Evolutionary conservation across 2,329 filamentous ascomycete genomes (phyloP), one percentile per base, ranked within the genome.

Genomic region (Fusarium secorum): DNA sequence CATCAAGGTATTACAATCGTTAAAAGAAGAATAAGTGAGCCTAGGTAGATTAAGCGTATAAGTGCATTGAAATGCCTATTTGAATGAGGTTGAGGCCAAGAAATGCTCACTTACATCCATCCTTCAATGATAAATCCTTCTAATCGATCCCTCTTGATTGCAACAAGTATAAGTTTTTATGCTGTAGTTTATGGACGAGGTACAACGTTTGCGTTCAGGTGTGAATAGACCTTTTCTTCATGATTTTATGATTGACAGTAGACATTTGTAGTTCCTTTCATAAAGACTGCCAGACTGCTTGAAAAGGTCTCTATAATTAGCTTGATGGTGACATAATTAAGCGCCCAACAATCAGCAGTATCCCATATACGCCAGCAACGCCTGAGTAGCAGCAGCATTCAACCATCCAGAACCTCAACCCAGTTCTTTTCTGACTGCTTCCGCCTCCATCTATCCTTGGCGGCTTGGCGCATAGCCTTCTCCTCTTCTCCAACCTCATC

Each of bases 401-500:
- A 78, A 6, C 51, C 65, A 10, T 79, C 74, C 22, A 81, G 59
- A 5, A 79, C 75, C 65, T 83, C 82, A 14, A 83, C 81, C 79
- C 80, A 83, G 60, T 87, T 88, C 36, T 80, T 82, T 80, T 88
- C 86, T 32, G 84, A 80, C 71, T 81, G 79, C 72, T 84, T 84
- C 60, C 87, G 79, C 74, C 83, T 81, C 75, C 82, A 85, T 54
- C 87, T 76, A 71, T 86, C 84, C 44, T 82, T 81, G 4, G 87
- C 86, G 26, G 85, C 85, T 45, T 84, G 80, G 22, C 85, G 81
- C 64, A 89, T 83, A 33, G 85, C 80, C 42, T 79, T 82, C 79
- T 89, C 88, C 49, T 84, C 82, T 67, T 87, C 85, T 18, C 84
- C 81, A 75, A 85, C 84, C 66, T 85, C 82, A 42, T 84, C 84